Base-by-base conservation (phyloP, 345 rosid species). In the Gossypium stocksii region DNA sequence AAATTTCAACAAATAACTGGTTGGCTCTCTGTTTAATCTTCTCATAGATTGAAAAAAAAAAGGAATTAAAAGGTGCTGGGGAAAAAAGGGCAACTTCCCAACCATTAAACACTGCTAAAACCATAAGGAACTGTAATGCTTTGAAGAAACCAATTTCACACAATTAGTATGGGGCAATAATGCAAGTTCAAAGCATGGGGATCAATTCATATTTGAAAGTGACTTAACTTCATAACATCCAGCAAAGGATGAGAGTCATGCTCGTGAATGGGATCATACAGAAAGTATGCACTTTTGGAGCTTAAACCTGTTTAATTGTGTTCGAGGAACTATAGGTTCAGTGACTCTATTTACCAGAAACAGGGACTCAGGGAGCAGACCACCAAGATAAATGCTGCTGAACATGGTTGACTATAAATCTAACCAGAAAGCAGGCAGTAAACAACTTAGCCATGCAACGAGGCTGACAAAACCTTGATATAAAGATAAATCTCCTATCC, bases 151-250 rank as follows among this genome's bases (percentile, higher is more conserved):
- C 53, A 44, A 44, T 45, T 66, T 44, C 53, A 66, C 3, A 12
- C 11, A 20, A 66, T 44, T 45, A 44, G 23, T 5, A 66, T 23
- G n/a, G 12, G 52, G 53, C 11, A 20, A 20, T 13, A 11, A 45
- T 66, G 29, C 52, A 65, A n/a, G 69, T 43, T 43, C 29, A 20
- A 43, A 43, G 12, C 38, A 45, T 44, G 7, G 46, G 17, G 43
- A 16, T 15, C 17, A 2, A 34, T 14, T 16, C 45, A 16, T 29
- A 34, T 62, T n/a, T 43, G 19, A 43, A 27, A 65, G 27, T 43
- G 51, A 43, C 43, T 45, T 22, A 64, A 61, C 23, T 45, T 45
- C 11, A 44, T 66, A 66, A 64, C 16, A 65, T 65, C 57, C 72
- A 23, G 11, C 72, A 16, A 60, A 52, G 25, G 10, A n/a, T 56